Base-by-base conservation (phyloP, 2,329 filamentous ascomycete species). In the Aspergillus terreus region DNA sequence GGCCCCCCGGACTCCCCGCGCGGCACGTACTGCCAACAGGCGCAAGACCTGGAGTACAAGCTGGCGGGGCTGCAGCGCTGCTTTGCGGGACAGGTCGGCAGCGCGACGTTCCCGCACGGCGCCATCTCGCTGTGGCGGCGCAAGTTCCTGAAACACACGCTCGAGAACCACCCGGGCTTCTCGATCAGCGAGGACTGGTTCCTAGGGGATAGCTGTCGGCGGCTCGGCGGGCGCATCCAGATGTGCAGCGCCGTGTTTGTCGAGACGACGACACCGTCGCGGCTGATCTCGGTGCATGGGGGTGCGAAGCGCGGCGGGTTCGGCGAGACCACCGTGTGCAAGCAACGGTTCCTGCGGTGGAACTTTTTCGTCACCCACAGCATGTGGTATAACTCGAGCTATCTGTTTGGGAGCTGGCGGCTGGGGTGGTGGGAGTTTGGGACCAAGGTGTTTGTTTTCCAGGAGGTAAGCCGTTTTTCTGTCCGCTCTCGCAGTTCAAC, bases 21-120 rank as follows among this genome's bases (percentile, higher is more conserved):
- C 36, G 72, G 67, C 6, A 72, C 69, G 5, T 69, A 62, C 48
- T 73, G 71, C 25, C 73, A 76, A 46, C 75, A 76, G 52, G 76
- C 76, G 0, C 77, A 80, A 52, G 76, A 80, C 58, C 61, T 79
- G n/a, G 77, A 80, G 55, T 80, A 80, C 61, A 79, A 79, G 55
- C 65, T 79, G 47, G 74, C 72, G 12, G 77, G 77, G 4, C 63
- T 80, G 2, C 71, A 74, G 47, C 69, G 76, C 25, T 66, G 68
- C 23, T 73, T 78, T 42, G 71, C 72, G 4, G 76, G 75, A 9
- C 71, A 66, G 40, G 53, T 76, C 30, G 77, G 77, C 19, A 76
- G 71, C 47, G 73, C 76, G 1, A 78, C 75, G 0, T 80, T 79
- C 52, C 76, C 77, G 0, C 77, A 80, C 50, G 77, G 77, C 7